These are phyloP conservation scores for Fennellomyces sp. DNA, from an alignment of 371 early-diverging fungal species.

Conservation along the genomic window DNA sequence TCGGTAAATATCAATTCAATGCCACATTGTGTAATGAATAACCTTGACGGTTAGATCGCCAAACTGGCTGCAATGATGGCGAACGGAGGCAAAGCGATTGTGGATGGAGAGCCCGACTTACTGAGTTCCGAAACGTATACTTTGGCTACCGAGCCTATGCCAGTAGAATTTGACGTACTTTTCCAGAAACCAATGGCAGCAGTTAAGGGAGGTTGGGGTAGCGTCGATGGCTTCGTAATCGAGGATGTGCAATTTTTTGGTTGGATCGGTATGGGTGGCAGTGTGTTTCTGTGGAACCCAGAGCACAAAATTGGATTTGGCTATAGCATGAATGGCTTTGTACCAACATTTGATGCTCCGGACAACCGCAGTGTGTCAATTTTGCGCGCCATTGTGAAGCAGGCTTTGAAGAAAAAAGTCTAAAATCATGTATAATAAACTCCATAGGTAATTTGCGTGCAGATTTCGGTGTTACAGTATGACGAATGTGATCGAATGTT, in stretches of 20 bases:
- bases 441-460: no score
- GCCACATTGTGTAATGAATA: background rate
- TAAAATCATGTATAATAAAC: no score
- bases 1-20: constrained; percentile 50
- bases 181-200: background rate
- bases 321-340: constrained; percentile 45
- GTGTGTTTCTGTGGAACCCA: constrained; percentile 55
- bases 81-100: constrained; percentile 58
- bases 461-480: no score
- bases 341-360: constrained; percentile 27
- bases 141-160: constrained; percentile 19
- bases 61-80: constrained; percentile 69
- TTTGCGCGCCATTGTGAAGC: background rate
- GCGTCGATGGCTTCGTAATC: background rate
- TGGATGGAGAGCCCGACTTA: constrained; percentile 41
- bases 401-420: background rate
- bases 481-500: no score
- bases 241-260: constrained; percentile 15
- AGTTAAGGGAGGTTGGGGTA: constrained; percentile 13
- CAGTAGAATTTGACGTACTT: constrained; percentile 8
- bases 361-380: constrained; percentile 9
- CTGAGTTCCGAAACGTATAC: constrained; percentile 24
- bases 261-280: constrained; percentile 59
- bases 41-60: constrained; percentile 41
- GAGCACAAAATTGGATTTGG: constrained; percentile 56